A percentile compares a stretch with the other conserved stretches of the same genome.
These are phyloP conservation scores for Fusarium sp. DNA, from an alignment of 2,329 filamentous ascomycete species.

Conservation along the genomic window DNA sequence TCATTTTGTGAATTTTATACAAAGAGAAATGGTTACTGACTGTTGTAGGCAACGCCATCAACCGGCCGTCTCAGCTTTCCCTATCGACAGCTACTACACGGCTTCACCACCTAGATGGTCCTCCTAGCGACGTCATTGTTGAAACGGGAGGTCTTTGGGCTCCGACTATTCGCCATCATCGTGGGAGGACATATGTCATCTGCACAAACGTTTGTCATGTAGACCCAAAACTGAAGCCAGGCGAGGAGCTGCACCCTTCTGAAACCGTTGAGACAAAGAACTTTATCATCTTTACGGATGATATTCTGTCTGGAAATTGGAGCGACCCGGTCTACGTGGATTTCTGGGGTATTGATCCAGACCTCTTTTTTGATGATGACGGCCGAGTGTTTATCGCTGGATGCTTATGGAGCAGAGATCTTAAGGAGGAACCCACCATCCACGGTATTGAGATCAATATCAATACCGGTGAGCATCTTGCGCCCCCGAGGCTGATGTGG, in stretches of 20 bases:
- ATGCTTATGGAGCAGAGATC: conserved; percentile 27
- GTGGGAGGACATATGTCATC: conserved; percentile 7
- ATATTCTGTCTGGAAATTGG: conserved; percentile 12
- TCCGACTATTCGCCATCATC: conserved; percentile 13
- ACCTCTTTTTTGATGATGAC: conserved; percentile 22
- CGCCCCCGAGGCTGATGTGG: conserved; percentile 31
- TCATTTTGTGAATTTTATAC: neutral
- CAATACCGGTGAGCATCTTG: conserved; percentile 45
- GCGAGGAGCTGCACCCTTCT: neutral
- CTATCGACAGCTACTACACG: neutral
- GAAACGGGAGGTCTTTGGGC: conserved; percentile 17
- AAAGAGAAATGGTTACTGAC: neutral
- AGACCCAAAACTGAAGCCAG: neutral
- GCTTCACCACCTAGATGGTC: neutral
- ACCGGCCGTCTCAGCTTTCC: neutral
- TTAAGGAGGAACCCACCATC: conserved; percentile 16
- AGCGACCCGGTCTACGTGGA: conserved; percentile 8
- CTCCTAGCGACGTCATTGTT: neutral
- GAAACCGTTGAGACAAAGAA: neutral
- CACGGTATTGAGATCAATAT: conserved; percentile 45
- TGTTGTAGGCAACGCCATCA: conserved; percentile 9
- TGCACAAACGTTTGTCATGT: conserved; percentile 10
- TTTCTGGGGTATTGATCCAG: conserved; percentile 42
- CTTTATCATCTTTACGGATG: conserved; percentile 8
- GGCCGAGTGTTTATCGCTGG: conserved; percentile 42